Evolutionary conservation across 495 filamentous ascomycete genomes (phyloP).

Genomic region (Aspergillus affinis): DNA sequence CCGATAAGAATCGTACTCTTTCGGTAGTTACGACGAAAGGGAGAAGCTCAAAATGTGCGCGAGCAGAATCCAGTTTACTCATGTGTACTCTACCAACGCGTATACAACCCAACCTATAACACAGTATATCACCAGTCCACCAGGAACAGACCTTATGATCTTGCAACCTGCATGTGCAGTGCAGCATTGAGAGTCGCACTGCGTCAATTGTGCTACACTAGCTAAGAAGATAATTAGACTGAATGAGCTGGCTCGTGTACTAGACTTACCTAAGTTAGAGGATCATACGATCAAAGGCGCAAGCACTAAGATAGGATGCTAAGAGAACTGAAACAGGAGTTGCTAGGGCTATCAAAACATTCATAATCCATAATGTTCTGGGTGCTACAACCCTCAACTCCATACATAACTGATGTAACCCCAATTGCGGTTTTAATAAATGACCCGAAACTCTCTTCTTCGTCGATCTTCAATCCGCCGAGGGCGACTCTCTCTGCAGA

Average conservation of each 20-base stretch:
- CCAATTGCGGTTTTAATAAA: neutral
- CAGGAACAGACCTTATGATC: conserved; percentile 17
- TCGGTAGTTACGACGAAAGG: neutral
- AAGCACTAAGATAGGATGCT: neutral
- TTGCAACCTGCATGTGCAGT: conserved; percentile 12
- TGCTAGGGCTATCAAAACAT: neutral
- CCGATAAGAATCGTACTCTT: neutral
- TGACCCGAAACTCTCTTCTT: neutral
- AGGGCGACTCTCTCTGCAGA: neutral
- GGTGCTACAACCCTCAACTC: neutral
- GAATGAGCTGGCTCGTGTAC: neutral
- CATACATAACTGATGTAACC: neutral
- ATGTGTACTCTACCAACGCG: neutral
- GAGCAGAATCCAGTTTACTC: neutral
- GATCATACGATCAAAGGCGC: neutral
- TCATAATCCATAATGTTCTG: neutral
- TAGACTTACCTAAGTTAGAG: neutral
- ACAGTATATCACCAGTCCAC: neutral
- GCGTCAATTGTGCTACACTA: neutral
- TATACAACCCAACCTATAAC: neutral
- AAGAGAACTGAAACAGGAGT: neutral
- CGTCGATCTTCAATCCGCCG: neutral
- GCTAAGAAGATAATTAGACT: neutral
- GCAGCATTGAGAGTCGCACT: neutral
- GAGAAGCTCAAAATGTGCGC: neutral